These are phyloP conservation scores for Xylaria sp. DNA, from an alignment of 2,329 filamentous ascomycete species.

Conservation along the genomic window DNA sequence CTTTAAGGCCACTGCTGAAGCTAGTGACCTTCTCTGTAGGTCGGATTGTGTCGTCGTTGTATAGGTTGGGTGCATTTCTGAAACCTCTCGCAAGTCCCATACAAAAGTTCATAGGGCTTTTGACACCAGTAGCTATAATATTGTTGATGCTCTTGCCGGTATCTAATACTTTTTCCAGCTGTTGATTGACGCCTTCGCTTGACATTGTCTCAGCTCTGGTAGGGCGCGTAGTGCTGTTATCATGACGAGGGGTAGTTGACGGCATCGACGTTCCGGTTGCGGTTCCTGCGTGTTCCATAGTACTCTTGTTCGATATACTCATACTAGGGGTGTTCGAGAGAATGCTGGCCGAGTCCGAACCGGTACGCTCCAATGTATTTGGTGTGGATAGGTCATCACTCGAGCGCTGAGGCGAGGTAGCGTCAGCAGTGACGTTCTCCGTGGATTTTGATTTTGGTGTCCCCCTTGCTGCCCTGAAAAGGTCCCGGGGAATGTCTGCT, in stretches of 20 bases:
- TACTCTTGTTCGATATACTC: conserved; percentile 34
- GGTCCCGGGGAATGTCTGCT: conserved; percentile 74
- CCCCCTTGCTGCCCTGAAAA: conserved; percentile 57
- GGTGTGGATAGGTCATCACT: conserved; percentile 26
- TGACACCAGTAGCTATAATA: conserved; percentile 80
- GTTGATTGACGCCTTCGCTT: conserved; percentile 48
- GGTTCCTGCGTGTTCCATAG: conserved; percentile 30
- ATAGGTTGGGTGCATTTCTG: conserved; percentile 85
- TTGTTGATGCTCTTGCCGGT: conserved; percentile 75
- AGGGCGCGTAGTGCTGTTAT: not conserved
- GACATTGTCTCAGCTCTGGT: conserved; percentile 10
- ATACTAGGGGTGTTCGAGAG: conserved; percentile 36
- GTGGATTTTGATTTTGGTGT: conserved; percentile 40
- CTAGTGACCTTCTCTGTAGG: conserved; percentile 83
- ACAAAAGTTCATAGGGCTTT: conserved; percentile 86
- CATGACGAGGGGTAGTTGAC: conserved; percentile 21
- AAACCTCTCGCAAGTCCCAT: conserved; percentile 86
- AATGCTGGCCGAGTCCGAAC: conserved; percentile 35
- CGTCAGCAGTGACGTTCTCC: conserved; percentile 35
- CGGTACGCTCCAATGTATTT: conserved; percentile 19
- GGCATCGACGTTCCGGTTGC: conserved; percentile 25
- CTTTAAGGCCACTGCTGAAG: conserved; percentile 77
- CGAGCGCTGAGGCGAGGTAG: conserved; percentile 26
- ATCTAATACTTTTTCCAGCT: conserved; percentile 69
- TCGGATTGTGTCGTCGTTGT: conserved; percentile 84